Evolutionary conservation across 2,329 filamentous ascomycete species (phyloP), one percentile per base, ranked within the genome.

Genomic region (Calonectria pauciramosa): DNA sequence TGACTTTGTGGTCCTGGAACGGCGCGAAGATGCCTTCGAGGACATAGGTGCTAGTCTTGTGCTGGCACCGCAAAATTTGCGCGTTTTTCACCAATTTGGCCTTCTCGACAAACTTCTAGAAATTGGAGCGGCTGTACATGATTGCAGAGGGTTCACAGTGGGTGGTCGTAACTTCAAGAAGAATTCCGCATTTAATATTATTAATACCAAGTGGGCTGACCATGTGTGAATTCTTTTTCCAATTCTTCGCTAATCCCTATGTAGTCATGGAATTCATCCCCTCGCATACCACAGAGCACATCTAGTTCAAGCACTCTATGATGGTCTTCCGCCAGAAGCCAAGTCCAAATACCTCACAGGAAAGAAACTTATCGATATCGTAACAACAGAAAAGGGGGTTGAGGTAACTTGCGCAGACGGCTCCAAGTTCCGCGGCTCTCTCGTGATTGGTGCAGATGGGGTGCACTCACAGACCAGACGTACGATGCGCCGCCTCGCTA

Each of bases 1-100:
- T 23, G 82, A 83, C 67, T 82, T 80, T 72, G 73, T 84, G 16
- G 68, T 85, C 20, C 75, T 84, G 1, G 83, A 85, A 75, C 72
- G 78, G 0, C 73, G 80, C 9, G 67, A 78, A 3, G 63, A 75
- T 7, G 67, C 81, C 1, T 70, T 78, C 18, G 75, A 75, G 38
- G 73, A 77, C 47, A 59, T 70, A 2, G 82, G 81, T 10, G 76
- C 79, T 6, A 75, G 52, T 26, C 28, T 75, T 34, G 67, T 73
- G 3, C 16, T 73, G 4, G 38, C 41, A 1, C 59, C 71, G 4
- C 59, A 54, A n/a, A 69, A 68, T 28, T 23, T 73, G 4, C 47
- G 71, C 13, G 66, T 69, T 26, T 38, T 73, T 14, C 51, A 73
- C 36, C 71, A 73, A 30, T 66, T 73, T 28, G 66, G 66, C 3